Base-by-base conservation (phyloP, 2,329 filamentous ascomycete species). In the Endothia cerciana region DNA sequence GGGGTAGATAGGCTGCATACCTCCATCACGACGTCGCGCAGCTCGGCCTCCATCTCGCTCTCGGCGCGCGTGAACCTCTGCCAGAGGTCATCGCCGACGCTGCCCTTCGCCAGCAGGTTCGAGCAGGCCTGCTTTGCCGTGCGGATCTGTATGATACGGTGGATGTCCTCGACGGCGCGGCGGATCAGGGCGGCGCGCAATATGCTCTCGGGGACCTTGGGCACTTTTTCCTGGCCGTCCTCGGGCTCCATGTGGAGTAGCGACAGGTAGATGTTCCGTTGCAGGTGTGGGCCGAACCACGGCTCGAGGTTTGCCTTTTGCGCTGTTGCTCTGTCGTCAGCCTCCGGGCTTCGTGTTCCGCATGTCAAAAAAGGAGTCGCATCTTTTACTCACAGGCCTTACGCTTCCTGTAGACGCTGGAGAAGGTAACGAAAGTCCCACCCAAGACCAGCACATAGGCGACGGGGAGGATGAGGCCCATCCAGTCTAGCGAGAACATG, bases 41-140 rank as follows among this genome's bases (percentile, higher is more conserved):
- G 84, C 80, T 99, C 95, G 71, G 93, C 92, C 80, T 99, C 94
- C 83, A 98, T 96, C 80, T 99, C 95, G 82, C 96, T 94, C 85
- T 99, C 95, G 0, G 94, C 95, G 60, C 93, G 87, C 79, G 89
- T 80, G 78, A 98, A 97, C 47, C 94, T 86, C 82, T 97, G 92
- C 91, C 93, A 97, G 71, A 99, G 80, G 77, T 99, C 95, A 76
- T 99, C 95, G 17, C 95, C 94, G 1, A 99, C 93, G 74, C 93
- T 97, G 59, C 95, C 95, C 69, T 93, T 86, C 79, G 97, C 93
- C 72, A 98, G 79, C 71, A 99, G 81, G 30, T 89, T 86, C 74
- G 91, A 90, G 74, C 97, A 88, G 8, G 95, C 93, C 73, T 92
- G 91, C 82, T 98, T 99, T 72, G 93, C 91, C 65, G 87, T 91